Conservation (phyloP, 2,329 filamentous ascomycete genomes). For the Pseudogymnoascus sp. region DNA sequence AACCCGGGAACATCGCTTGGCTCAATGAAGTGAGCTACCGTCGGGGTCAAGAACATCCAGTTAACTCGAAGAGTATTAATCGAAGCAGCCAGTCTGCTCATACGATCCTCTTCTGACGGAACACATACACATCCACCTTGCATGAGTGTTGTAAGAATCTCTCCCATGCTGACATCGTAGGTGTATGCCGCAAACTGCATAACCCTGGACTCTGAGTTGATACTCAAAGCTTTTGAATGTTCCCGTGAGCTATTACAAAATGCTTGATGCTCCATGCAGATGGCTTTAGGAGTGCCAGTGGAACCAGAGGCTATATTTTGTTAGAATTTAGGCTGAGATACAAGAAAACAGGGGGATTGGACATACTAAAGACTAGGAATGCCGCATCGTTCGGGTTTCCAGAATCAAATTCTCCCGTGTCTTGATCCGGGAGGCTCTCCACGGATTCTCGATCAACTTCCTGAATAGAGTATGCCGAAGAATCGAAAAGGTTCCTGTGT, state of each 20-base stretch:
- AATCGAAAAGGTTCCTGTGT: constrained; percentile 29
- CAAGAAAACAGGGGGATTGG: background rate
- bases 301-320: constrained; percentile 35
- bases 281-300: constrained; percentile 43
- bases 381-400: background rate
- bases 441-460: background rate
- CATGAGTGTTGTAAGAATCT: constrained; percentile 9
- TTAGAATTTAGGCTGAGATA: background rate
- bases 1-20: constrained; percentile 71
- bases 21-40: constrained; percentile 73
- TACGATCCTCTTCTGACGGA: constrained; percentile 58
- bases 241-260: constrained; percentile 15
- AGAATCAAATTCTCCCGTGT: background rate
- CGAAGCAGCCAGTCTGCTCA: constrained; percentile 61
- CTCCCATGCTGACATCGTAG: constrained; percentile 11
- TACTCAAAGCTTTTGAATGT: constrained; percentile 26
- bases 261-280: constrained; percentile 28
- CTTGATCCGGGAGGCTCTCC: background rate
- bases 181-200: constrained; percentile 26
- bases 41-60: constrained; percentile 20
- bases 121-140: constrained; percentile 43
- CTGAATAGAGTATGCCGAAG: background rate
- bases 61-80: constrained; percentile 53
- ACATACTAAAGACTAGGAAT: constrained; percentile 19
- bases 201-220: constrained; percentile 33